Conservation (phyloP, 352 stramenopile species). For the Globisporangium uncinulatum region DNA sequence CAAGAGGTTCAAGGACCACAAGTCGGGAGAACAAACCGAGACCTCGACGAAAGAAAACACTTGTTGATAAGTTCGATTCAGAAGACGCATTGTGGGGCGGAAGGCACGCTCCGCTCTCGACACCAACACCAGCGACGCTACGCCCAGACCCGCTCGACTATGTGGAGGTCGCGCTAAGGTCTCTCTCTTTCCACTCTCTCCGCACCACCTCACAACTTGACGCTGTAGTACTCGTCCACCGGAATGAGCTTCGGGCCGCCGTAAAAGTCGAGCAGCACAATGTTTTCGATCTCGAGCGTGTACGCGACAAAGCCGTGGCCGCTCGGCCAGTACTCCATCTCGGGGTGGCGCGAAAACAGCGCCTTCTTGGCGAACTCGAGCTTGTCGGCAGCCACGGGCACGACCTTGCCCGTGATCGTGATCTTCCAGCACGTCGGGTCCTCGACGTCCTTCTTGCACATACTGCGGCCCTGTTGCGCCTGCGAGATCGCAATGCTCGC, state of each 20-base stretch:
- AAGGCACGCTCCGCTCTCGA: not conserved
- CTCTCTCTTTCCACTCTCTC: not conserved
- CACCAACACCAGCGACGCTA: not conserved
- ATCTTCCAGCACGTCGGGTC: constrained; percentile 75
- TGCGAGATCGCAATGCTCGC: constrained; percentile 59
- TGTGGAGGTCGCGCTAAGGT: not conserved
- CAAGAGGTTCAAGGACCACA: not conserved
- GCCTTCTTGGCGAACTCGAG: constrained; percentile 40
- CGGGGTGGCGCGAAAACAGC: constrained; percentile 69
- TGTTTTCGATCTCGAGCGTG: constrained; percentile 48
- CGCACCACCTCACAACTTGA: constrained; percentile 20
- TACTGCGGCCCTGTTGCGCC: constrained; percentile 35
- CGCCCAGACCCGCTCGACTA: no score
- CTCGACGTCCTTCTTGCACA: constrained; percentile 64
- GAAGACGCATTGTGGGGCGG: no score
- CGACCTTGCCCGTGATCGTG: constrained; percentile 45
- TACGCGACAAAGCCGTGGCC: constrained; percentile 53
- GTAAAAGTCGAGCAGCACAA: constrained; percentile 69
- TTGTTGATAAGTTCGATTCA: no score
- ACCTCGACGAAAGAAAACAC: no score
- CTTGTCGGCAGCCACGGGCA: constrained; percentile 34
- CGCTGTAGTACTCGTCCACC: constrained; percentile 57
- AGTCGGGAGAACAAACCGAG: no score
- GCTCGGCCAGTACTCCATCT: constrained; percentile 62
- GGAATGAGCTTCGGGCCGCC: constrained; percentile 59